phyloP scores from a whole-genome alignment of 352 stramenopile genomes.

The Phytophthora fragariaefolia region DNA sequence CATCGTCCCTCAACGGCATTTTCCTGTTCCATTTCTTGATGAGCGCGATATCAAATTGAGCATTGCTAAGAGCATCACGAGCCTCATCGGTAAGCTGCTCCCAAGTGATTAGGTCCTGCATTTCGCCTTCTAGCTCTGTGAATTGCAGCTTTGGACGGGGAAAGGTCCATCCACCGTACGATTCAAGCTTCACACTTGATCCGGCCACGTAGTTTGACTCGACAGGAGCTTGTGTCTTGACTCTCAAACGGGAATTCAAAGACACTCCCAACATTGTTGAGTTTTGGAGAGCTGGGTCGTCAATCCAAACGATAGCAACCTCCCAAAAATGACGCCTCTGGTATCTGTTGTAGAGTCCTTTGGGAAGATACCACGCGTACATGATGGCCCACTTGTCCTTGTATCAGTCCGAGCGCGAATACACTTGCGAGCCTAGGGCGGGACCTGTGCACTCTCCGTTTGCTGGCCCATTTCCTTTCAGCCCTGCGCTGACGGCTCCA shows the following conservation, averaged over 20 bases:
- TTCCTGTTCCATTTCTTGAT: constrained; percentile 1
- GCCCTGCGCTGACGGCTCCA: constrained; percentile 33
- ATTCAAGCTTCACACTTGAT: constrained; percentile 10
- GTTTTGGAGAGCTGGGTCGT: not conserved
- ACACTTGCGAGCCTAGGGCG: constrained; percentile 27
- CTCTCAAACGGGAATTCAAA: not conserved
- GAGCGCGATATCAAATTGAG: constrained; percentile 8
- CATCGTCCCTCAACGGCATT: constrained; percentile 33
- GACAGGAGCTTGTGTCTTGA: not conserved
- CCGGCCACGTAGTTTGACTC: constrained; percentile 2
- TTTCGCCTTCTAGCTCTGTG: not conserved
- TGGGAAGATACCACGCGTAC: constrained; percentile 41
- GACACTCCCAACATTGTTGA: constrained; percentile 4
- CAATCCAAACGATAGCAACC: constrained; percentile 9
- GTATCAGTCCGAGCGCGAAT: constrained; percentile 24
- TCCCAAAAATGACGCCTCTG: constrained; percentile 2
- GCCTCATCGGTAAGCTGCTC: constrained; percentile 2
- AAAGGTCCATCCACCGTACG: not conserved
- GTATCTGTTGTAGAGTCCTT: constrained; percentile 9
- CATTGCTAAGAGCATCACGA: constrained; percentile 20
- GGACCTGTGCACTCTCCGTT: constrained; percentile 33
- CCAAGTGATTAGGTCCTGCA: not conserved
- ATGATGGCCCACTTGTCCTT: constrained; percentile 28
- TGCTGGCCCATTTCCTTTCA: constrained; percentile 27
- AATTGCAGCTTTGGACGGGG: no score